A percentile compares a stretch with the other conserved stretches of the same genome.
Conservation (phyloP, 2,329 filamentous ascomycete genomes). For the Sclerotinia minor region DNA sequence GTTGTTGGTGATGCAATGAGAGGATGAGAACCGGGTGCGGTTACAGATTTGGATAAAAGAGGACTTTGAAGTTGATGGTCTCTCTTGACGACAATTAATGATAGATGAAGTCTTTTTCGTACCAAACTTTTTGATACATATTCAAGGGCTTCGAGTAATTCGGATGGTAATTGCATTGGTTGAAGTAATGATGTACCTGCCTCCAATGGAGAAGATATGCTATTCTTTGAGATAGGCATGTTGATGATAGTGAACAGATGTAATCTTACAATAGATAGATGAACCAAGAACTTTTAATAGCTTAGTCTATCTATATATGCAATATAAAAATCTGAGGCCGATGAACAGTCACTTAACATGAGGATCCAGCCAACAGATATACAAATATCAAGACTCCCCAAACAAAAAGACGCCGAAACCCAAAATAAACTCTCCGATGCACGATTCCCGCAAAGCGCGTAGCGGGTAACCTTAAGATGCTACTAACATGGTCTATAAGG, state of each 20-base stretch:
- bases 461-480: not conserved
- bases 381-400: not conserved
- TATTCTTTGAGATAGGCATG: slow-evolving; percentile 48
- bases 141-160: slow-evolving; percentile 56
- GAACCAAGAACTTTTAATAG: not conserved
- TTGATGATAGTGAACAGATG: slow-evolving; percentile 18
- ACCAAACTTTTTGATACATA: slow-evolving; percentile 58
- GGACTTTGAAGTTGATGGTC: slow-evolving; percentile 46
- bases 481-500: not conserved
- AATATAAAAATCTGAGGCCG: slow-evolving; percentile 10
- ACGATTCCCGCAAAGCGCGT: slow-evolving; percentile 5
- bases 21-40: slow-evolving; percentile 15
- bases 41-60: slow-evolving; percentile 16
- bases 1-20: slow-evolving; percentile 28
- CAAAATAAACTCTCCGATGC: slow-evolving; percentile 21
- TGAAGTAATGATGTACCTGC: slow-evolving; percentile 61
- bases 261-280: not conserved
- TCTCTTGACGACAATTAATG: slow-evolving; percentile 57
- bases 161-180: slow-evolving; percentile 56
- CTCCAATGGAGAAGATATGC: slow-evolving; percentile 64
- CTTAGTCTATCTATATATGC: not conserved
- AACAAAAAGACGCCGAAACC: not conserved
- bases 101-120: slow-evolving; percentile 56
- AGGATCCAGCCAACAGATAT: slow-evolving; percentile 6
- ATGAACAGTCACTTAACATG: slow-evolving; percentile 4